Percentiles rank a stretch among this genome's conserved stretches.
Evolutionary conservation across 345 rosid species (phyloP).

Genomic region (Microthlaspi erraticum): DNA sequence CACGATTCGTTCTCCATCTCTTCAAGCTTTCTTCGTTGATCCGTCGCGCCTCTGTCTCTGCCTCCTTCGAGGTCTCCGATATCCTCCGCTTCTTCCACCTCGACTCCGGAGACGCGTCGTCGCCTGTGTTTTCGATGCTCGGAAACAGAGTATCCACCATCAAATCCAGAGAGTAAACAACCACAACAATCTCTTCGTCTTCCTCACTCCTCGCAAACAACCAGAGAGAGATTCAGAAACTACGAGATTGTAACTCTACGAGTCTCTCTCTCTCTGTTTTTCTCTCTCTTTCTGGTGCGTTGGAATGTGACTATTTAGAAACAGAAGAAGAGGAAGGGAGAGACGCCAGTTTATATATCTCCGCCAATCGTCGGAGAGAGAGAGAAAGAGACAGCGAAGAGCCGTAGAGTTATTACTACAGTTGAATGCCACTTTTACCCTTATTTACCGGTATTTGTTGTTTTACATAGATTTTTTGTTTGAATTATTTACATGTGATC

Average conservation of each 20-base stretch:
- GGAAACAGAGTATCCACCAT: constrained; percentile 45
- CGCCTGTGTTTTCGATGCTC: constrained; percentile 38
- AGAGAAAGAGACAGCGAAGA: constrained; percentile 53
- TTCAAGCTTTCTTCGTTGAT: constrained; percentile 38
- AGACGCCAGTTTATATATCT: constrained; percentile 30
- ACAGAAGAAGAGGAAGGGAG: constrained; percentile 7
- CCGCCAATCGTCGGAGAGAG: constrained; percentile 9
- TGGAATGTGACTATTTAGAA: constrained; percentile 14
- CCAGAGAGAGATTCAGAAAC: not conserved
- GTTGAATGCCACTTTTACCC: constrained; percentile 43
- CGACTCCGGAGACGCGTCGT: constrained; percentile 48
- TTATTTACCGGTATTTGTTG: constrained; percentile 6
- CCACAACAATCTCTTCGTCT: not conserved
- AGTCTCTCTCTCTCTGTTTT: constrained; percentile 9
- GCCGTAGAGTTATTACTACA: constrained; percentile 39
- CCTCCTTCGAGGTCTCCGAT: constrained; percentile 34
- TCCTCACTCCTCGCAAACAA: constrained; percentile 8
- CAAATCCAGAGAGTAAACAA: constrained; percentile 37
- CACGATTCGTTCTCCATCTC: constrained; percentile 67
- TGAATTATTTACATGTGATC: not conserved
- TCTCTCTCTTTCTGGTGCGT: constrained; percentile 6
- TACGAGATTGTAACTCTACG: not conserved
- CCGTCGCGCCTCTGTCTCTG: constrained; percentile 10
- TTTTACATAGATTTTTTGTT: not conserved
- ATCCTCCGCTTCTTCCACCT: constrained; percentile 58